Conservation (phyloP, 495 filamentous ascomycete species). For the Podospora fimiseda region DNA sequence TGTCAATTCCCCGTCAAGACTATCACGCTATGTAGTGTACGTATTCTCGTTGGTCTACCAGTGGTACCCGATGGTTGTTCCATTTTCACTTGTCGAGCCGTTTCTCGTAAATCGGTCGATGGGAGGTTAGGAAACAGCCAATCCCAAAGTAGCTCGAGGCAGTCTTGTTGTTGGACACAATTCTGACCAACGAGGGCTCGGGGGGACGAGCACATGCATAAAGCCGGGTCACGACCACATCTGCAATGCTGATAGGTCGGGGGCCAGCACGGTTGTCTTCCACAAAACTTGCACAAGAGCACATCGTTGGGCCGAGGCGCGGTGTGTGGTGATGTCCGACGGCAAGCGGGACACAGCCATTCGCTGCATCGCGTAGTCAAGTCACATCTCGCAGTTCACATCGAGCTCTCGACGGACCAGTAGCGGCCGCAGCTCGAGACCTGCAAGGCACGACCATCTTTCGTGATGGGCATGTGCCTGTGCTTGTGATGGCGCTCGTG, state of each 20-base stretch:
- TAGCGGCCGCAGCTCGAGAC: conserved; percentile 18
- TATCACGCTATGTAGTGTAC: too few species aligned
- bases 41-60: background rate
- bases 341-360: conserved; percentile 26
- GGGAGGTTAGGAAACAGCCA: background rate
- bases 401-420: conserved; percentile 14
- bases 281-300: conserved; percentile 24
- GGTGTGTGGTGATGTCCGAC: conserved; percentile 17
- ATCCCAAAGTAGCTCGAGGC: background rate
- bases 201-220: conserved; percentile 24
- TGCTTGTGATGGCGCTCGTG: background rate
- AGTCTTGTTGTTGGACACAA: background rate
- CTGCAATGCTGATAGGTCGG: conserved; percentile 24
- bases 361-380: conserved; percentile 24
- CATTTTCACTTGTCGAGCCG: background rate
- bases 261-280: conserved; percentile 18
- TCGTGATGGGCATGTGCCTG: background rate
- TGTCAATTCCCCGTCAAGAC: conserved; percentile 9
- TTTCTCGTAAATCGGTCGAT: background rate
- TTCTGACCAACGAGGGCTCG: conserved; percentile 17
- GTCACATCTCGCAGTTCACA: conserved; percentile 19
- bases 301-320: conserved; percentile 8
- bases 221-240: conserved; percentile 19
- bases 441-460: conserved; percentile 26
- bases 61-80: background rate